Evolutionary conservation across 164 flowering plant species (phyloP).

Genomic region (Cinnamomum micranthum): DNA sequence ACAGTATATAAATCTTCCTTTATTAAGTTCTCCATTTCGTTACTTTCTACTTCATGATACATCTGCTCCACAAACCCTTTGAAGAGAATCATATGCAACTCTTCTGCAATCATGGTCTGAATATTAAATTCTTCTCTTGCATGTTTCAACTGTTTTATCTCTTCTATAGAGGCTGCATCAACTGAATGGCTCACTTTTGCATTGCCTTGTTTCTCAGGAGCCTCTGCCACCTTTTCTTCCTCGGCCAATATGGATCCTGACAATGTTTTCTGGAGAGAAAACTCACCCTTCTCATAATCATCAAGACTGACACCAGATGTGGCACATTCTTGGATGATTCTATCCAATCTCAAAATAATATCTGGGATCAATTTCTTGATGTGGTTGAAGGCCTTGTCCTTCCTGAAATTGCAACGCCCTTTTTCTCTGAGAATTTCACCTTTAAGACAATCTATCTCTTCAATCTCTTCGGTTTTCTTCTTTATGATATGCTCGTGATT

Average conservation of each 20-base stretch:
- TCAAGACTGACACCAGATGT: constrained; percentile 10
- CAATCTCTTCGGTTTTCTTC: constrained; percentile 40
- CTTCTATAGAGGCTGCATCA: constrained; percentile 8
- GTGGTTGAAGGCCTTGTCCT: constrained; percentile 15
- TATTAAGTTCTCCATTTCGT: constrained; percentile 18
- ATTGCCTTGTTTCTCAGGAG: background rate
- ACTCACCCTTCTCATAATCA: constrained; percentile 2
- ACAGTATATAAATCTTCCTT: constrained; percentile 24
- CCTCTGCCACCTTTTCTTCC: background rate
- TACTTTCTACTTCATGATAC: constrained; percentile 9
- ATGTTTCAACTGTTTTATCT: constrained; percentile 24
- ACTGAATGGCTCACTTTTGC: background rate
- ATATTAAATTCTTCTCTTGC: constrained; percentile 35
- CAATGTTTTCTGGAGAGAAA: background rate
- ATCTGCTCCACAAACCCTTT: constrained; percentile 25
- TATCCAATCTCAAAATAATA: constrained; percentile 34
- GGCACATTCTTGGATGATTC: constrained; percentile 24
- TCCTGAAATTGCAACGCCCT: constrained; percentile 11
- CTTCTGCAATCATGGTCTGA: constrained; percentile 28
- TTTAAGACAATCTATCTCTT: constrained; percentile 34
- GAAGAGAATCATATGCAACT: constrained; percentile 21
- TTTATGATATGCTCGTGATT: constrained; percentile 52
- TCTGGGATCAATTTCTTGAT: constrained; percentile 32
- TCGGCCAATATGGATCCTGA: background rate
- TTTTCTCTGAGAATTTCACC: constrained; percentile 30